A percentile compares a stretch with the other conserved stretches of the same genome.
Evolutionary conservation across 768 basidiomycete genomes (phyloP).

Genomic region (Lactarius sp.): DNA sequence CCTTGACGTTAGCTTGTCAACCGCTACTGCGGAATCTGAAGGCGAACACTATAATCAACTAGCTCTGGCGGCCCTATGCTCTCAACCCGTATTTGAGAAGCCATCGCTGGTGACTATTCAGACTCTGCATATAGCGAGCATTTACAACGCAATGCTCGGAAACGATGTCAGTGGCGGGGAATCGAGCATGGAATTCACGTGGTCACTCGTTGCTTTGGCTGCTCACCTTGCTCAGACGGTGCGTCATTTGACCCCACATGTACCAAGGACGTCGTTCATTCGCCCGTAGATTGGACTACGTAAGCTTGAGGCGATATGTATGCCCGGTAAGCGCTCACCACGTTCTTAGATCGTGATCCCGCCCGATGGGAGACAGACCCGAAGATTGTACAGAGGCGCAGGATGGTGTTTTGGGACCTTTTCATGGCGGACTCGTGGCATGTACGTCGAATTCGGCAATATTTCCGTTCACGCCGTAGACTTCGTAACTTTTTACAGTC

Average conservation of each 20-base stretch:
- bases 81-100: slow-evolving; percentile 67
- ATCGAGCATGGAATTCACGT: slow-evolving; percentile 68
- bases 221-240: slow-evolving; percentile 63
- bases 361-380: slow-evolving; percentile 44
- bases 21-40: slow-evolving; percentile 38
- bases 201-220: slow-evolving; percentile 61
- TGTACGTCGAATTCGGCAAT: slow-evolving; percentile 35
- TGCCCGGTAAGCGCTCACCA: slow-evolving; percentile 5
- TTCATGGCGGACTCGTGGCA: slow-evolving; percentile 69
- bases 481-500: slow-evolving; percentile 39
- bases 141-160: slow-evolving; percentile 67
- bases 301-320: slow-evolving; percentile 35
- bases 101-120: slow-evolving; percentile 70
- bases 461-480: not conserved
- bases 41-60: slow-evolving; percentile 67
- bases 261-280: slow-evolving; percentile 4
- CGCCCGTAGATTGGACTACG: slow-evolving; percentile 56
- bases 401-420: slow-evolving; percentile 73
- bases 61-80: slow-evolving; percentile 55
- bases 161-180: slow-evolving; percentile 51
- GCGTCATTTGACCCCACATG: slow-evolving; percentile 28
- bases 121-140: slow-evolving; percentile 59
- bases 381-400: slow-evolving; percentile 57
- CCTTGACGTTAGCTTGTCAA: slow-evolving; percentile 32
- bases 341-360: slow-evolving; percentile 54